Evolutionary conservation across 176 grass and related monocot species (phyloP).

Genomic region (Oryza brachyantha): DNA sequence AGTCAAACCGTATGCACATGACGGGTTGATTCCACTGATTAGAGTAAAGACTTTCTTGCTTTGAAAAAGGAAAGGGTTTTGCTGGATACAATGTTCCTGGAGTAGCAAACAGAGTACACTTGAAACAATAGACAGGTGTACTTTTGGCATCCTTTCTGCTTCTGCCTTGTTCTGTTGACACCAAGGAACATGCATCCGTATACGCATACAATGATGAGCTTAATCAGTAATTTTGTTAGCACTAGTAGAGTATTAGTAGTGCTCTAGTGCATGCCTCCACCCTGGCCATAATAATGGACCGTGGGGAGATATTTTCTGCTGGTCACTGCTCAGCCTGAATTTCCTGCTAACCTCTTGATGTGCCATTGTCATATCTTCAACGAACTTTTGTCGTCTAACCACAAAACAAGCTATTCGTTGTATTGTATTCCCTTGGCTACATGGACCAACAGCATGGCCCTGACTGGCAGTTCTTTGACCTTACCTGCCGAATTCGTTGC

Average conservation of each 20-base stretch:
- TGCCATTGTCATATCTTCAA: conserved; percentile 11
- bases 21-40: conserved; percentile 35
- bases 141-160: conserved; percentile 15
- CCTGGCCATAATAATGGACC: conserved; percentile 6
- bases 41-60: conserved; percentile 18
- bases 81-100: conserved; percentile 30
- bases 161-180: background rate
- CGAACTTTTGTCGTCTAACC: conserved; percentile 24
- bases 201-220: conserved; percentile 12
- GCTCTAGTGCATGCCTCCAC: background rate
- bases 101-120: conserved; percentile 16
- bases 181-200: conserved; percentile 19
- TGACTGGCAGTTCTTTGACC: conserved; percentile 33
- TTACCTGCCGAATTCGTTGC: conserved; percentile 35
- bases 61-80: background rate
- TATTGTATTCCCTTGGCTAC: conserved; percentile 19
- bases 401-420: conserved; percentile 33
- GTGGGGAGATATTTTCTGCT: conserved; percentile 21
- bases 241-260: background rate
- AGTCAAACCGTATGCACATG: conserved; percentile 36
- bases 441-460: conserved; percentile 37
- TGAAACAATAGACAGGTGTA: conserved; percentile 36
- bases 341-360: conserved; percentile 14
- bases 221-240: background rate
- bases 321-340: conserved; percentile 4